Evolutionary conservation across 352 stramenopile genomes (phyloP), one percentile per base, ranked within the genome.

Genomic region (Phytophthora fragariaefolia): DNA sequence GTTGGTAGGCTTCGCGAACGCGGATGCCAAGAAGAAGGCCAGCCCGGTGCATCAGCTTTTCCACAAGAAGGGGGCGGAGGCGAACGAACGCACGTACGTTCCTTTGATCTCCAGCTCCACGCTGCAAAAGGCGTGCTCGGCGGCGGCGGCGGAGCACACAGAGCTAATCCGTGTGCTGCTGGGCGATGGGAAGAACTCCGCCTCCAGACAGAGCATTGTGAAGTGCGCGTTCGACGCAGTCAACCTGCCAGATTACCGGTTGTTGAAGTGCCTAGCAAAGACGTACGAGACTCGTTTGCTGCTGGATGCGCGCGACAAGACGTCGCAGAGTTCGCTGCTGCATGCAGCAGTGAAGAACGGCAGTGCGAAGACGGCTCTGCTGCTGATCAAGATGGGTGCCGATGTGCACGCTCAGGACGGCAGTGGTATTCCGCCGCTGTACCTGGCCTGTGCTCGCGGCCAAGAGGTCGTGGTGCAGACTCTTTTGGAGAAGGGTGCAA

Each of bases 381-480:
- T 91, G 30, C 61, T 94, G 27, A 75, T 92, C 55, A 79, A 73
- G 38, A 60, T 90, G 45, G 87, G 83, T 12, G 70, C 85, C 2
- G 82, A 92, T 56, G 83, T 92, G 46, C 76, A 90, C 51, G 79
- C 80, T 26, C 77, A 71, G 27, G 85, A 93, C 63, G 73, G 74
- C 23, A 79, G 74, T 24, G 74, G 85, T 26, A 91, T 95, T 77
- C 76, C 83, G 17, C 76, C 87, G 34, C 61, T 95, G 49, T 95
- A 92, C 65, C 81, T 92, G 63, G 86, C 85, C 9, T 90, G 80
- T 20, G 87, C 87, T n/a, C 78, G 83, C 15, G 87, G 87, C 20
- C 77, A 89, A 52, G 76, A 76, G 23, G 65, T 74, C 34, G 84
- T 92, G 30, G 87, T 89, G 42, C 75, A 80, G 38, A 55, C 85